Conservation (phyloP, 768 basidiomycete genomes). For the Glaciozyma martinii region DNA sequence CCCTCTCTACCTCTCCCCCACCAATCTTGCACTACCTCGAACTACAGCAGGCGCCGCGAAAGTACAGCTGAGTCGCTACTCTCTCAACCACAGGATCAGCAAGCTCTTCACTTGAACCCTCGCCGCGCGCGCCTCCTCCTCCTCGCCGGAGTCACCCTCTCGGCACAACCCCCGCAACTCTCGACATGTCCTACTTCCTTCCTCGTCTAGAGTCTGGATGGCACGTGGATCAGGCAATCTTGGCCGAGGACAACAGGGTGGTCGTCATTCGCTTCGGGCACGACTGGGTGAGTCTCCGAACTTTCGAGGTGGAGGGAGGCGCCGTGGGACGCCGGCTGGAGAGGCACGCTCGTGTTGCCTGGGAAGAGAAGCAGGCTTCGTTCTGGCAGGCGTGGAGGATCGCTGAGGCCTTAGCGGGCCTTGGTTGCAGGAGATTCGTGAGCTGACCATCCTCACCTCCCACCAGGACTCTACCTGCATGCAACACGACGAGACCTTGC, state of each 20-base stretch:
- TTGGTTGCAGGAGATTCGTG: constrained; percentile 8
- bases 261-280: constrained; percentile 92
- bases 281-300: constrained; percentile 48
- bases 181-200: constrained; percentile 20
- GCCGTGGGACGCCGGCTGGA: not conserved
- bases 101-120: no score
- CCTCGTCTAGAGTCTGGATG: constrained; percentile 47
- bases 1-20: no score
- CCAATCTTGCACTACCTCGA: no score
- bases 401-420: no score
- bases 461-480: constrained; percentile 77
- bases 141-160: not conserved
- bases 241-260: constrained; percentile 91
- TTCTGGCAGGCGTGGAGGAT: no score
- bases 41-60: no score
- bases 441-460: not conserved
- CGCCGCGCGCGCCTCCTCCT: not conserved
- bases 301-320: not conserved
- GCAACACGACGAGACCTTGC: constrained; percentile 97
- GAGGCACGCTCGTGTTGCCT: no score
- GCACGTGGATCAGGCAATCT: constrained; percentile 99
- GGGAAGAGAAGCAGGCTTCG: no score
- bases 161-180: not conserved
- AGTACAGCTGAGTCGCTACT: no score
- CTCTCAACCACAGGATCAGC: no score